Evolutionary conservation across 1,284 basidiomycete genomes (phyloP), one percentile per base, ranked within the genome.

Genomic region (Trametes polyzona): DNA sequence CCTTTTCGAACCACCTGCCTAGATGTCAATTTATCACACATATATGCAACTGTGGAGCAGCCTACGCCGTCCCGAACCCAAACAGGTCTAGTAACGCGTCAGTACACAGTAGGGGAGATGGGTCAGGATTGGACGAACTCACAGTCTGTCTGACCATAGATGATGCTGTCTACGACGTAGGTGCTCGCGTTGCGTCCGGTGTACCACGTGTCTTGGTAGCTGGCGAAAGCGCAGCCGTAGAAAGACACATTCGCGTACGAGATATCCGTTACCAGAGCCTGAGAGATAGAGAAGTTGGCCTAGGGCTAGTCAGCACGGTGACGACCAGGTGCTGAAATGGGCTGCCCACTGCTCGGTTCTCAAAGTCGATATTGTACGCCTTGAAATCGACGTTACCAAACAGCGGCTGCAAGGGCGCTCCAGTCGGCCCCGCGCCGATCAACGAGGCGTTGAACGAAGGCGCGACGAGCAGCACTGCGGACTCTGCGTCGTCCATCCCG

Each of bases 141-240:
- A 84, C 84, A 88, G 65, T 89, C 87, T 3, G 83, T 86, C 64
- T 82, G 74, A 4, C 87, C 87, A 52, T 75, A 83, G 37, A 89
- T 79, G 24, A 82, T 79, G 58, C 83, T 85, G 58, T 87, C 84
- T 9, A 82, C 77, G 8, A 82, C 80, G 61, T 84, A 86, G 0
- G 85, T 85, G 64, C 78, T 83, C 5, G 76, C 83, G 49, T 81
- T 84, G 1, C 77, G 71, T 0, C 86, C 87, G 0, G 83, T 82
- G 65, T 83, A 88, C 78, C 83, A 84, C 0, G 87, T 88, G 66
- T 88, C 87, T 63, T 88, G 87, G 55, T 73, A 87, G 63, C 84
- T 83, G 8, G 79, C 74, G 61, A 88, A 86, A 1, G 80, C 74
- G 61, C 85, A 87, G 0, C 83, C 84, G 58, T 88, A 89, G 68